Evolutionary conservation across 2,329 filamentous ascomycete genomes (phyloP), one percentile per base, ranked within the genome.

Genomic region (Diaporthe sp.): DNA sequence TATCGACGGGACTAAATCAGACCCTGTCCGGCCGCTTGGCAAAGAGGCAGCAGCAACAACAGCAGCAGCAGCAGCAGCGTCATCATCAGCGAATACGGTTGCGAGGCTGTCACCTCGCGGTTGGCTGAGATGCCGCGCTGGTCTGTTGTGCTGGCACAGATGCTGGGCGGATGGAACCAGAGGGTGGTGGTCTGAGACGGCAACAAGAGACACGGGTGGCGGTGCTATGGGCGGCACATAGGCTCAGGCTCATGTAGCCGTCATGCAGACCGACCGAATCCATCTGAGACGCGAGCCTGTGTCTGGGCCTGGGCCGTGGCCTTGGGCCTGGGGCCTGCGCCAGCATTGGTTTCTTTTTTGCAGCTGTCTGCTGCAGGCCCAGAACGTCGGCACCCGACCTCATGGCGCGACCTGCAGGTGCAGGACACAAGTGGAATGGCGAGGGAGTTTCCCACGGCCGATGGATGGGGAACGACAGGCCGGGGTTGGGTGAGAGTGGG

Each of bases 341-440:
- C 25, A 34, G 31, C 39, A 31, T 5, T 25, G 31, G 10, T 39
- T 53, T 53, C 22, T 8, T 47, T 63, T 28, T 37, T 51, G 63
- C 63, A 68, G 63, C 63, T 53, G 63, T 68, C 47, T 68, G 63
- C 63, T 53, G 63, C 63, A 68, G 63, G 63, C 47, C 63, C 63
- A 68, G 22, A 22, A 68, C 13, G 63, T 68, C 47, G 63, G 47
- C 63, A 53, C 47, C 47, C 63, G 47, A 53, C 63, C 63, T 25
- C 63, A 49, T 68, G 63, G 63, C 63, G 12, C 63, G 47, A 28
- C 63, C 63, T 68, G 63, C 63, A 68, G 63, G 47, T 68, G 63
- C 63, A 68, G 63, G 47, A n/a, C 47, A 28, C 39, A 68, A 47
- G 63, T 25, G 31, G 47, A 34, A 25, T n/a, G 47, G 63, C 44